Evolutionary conservation across 1,284 basidiomycete genomes (phyloP).

Genomic region (Meira nashicola): DNA sequence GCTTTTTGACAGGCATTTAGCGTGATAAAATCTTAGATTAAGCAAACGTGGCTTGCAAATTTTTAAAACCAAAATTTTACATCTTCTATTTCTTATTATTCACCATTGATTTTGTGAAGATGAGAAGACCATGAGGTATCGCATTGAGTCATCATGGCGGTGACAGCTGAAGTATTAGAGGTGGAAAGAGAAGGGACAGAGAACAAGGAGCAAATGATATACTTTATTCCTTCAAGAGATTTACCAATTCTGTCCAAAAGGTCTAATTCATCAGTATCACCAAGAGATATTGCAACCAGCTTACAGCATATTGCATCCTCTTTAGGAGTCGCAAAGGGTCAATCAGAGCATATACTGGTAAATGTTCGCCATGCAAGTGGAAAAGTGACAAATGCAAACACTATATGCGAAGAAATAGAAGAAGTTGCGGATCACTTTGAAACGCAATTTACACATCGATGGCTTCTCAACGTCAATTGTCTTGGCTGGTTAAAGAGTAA

Average conservation of each 20-base stretch:
- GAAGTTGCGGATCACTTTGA: not conserved
- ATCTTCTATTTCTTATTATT: too few species aligned
- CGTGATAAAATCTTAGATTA: too few species aligned
- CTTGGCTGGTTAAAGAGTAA: conserved; percentile 6
- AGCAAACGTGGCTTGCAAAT: too few species aligned
- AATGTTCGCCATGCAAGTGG: not conserved
- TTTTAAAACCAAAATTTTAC: too few species aligned
- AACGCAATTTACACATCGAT: not conserved
- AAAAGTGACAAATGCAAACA: not conserved
- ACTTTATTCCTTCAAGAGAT: conserved; percentile 2
- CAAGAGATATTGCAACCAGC: not conserved
- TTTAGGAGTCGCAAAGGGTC: not conserved
- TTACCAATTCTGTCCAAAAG: not conserved
- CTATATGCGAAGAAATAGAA: not conserved
- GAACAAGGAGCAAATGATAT: conserved; percentile 14
- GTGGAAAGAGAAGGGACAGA: too few species aligned
- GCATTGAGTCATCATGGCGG: too few species aligned
- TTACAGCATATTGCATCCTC: not conserved
- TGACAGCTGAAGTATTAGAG: too few species aligned
- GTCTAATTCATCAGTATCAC: not conserved
- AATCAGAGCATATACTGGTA: not conserved
- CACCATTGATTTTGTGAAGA: too few species aligned
- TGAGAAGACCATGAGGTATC: too few species aligned
- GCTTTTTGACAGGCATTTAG: too few species aligned
- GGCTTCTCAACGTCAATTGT: conserved; percentile 1